Percentiles rank a stretch among this genome's conserved stretches.
phyloP scores from a whole-genome alignment of 805 yeast genomes.

The Candida pini region DNA sequence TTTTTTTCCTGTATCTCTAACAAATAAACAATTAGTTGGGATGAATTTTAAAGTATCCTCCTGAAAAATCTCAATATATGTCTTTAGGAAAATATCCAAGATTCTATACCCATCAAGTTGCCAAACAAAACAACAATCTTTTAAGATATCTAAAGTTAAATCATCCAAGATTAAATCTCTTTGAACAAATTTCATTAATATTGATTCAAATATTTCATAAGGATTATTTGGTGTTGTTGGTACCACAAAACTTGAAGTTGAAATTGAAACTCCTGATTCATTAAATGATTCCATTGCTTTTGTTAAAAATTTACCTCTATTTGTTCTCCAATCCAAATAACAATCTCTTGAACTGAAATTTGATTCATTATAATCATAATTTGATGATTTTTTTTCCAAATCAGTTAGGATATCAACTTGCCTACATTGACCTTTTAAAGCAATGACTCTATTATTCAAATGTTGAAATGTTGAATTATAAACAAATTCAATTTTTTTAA shows the following conservation, averaged over 20 bases:
- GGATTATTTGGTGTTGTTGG: conserved; percentile 11
- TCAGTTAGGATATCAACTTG: conserved; percentile 11
- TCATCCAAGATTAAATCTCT: conserved; percentile 3
- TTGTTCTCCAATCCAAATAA: conserved; percentile 11
- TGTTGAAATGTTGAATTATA: conserved; percentile 10
- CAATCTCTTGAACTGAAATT: conserved; percentile 7
- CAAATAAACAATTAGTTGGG: conserved; percentile 2
- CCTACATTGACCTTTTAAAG: conserved; percentile 13
- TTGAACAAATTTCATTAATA: conserved; percentile 8
- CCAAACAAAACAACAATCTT: conserved; percentile 19
- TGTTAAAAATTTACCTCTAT: conserved; percentile 8
- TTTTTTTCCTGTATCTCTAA: conserved; percentile 8
- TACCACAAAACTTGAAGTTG: too few species aligned
- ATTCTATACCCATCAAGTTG: conserved; percentile 20
- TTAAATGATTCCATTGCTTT: conserved; percentile 11
- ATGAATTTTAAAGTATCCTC: neutral
- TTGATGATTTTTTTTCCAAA: conserved; percentile 3
- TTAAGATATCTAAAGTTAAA: conserved; percentile 7
- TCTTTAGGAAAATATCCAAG: conserved; percentile 9
- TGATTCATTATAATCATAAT: conserved; percentile 4
- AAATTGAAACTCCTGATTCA: conserved; percentile 3
- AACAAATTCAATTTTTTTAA: conserved; percentile 9
- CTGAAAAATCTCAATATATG: conserved; percentile 3
- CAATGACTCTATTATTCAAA: conserved; percentile 10
- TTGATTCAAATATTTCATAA: conserved; percentile 9